A percentile compares a stretch with the other conserved stretches of the same genome.
Evolutionary conservation across 306 rosid genomes (phyloP).

Genomic region (Argentina anserina): DNA sequence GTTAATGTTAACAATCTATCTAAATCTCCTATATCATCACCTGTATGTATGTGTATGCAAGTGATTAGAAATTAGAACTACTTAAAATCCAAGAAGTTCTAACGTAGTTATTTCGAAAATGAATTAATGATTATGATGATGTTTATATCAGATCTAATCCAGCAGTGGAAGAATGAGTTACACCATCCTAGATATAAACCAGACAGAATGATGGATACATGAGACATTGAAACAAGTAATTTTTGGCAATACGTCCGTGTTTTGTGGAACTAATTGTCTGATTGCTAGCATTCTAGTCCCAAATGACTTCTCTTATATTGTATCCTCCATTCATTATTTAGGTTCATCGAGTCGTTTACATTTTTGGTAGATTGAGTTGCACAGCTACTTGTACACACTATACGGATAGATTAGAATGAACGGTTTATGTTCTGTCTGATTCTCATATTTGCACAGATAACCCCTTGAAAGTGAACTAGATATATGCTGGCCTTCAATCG

Average conservation of each 20-base stretch:
- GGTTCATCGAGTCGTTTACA: not conserved
- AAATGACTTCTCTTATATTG: not conserved
- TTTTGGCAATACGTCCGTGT: conserved; percentile 3
- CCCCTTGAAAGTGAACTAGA: not conserved
- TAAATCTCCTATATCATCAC: not conserved
- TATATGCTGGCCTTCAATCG: not conserved
- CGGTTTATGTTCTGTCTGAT: not conserved
- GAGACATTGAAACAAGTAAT: not conserved
- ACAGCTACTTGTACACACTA: not conserved
- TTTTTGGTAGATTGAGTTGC: not conserved
- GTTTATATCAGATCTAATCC: not conserved
- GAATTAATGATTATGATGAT: not conserved
- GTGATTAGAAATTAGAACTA: too few relatives aligned
- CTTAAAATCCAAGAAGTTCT: not conserved
- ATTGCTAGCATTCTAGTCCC: not conserved
- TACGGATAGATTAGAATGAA: not conserved
- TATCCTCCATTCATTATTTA: not conserved
- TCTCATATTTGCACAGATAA: not conserved
- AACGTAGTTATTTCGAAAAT: not conserved
- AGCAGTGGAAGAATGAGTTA: not conserved
- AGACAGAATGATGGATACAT: not conserved
- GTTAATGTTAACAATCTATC: not conserved
- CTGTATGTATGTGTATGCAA: not conserved
- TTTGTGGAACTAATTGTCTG: not conserved
- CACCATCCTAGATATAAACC: not conserved